Conservation (phyloP, 768 basidiomycete species). For the Cyathus striatus region DNA sequence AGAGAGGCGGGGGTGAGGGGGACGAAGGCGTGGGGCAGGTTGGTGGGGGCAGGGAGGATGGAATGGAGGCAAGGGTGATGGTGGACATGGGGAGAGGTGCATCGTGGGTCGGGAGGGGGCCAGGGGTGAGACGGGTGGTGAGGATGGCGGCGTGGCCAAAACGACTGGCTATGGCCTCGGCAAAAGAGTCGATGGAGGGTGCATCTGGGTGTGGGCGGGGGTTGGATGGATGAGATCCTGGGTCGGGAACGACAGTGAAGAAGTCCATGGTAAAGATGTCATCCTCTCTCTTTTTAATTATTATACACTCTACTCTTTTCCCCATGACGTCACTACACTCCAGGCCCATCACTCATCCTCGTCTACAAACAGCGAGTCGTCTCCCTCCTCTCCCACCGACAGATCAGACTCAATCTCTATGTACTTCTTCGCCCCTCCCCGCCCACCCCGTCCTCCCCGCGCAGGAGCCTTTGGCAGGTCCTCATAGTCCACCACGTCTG, state of each 20-base stretch:
- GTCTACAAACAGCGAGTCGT: constrained; percentile 43
- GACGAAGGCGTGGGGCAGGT: constrained; percentile 12
- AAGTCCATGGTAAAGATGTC: constrained; percentile 30
- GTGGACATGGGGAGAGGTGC: constrained; percentile 6
- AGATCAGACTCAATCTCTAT: constrained; percentile 52
- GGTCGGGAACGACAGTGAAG: constrained; percentile 28
- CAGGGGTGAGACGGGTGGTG: constrained; percentile 21
- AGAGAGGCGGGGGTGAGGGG: constrained; percentile 21
- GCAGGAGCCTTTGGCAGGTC: constrained; percentile 32
- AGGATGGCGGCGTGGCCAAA: constrained; percentile 31
- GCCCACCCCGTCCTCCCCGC: constrained; percentile 45
- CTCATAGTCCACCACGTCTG: constrained; percentile 42
- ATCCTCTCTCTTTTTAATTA: neutral
- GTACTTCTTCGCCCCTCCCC: constrained; percentile 53
- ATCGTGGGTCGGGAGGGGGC: constrained; percentile 12
- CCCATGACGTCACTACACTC: constrained; percentile 7
- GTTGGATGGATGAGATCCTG: constrained; percentile 8
- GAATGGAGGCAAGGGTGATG: constrained; percentile 2
- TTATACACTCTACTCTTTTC: neutral
- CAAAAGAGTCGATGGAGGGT: constrained; percentile 36
- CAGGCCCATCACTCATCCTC: constrained; percentile 20
- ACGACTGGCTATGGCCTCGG: constrained; percentile 46
- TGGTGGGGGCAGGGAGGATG: constrained; percentile 6
- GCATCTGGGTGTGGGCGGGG: constrained; percentile 11
- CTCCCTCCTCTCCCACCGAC: constrained; percentile 37